phyloP scores from a whole-genome alignment of 2,329 filamentous ascomycete species.

The Fusarium domesticum region DNA sequence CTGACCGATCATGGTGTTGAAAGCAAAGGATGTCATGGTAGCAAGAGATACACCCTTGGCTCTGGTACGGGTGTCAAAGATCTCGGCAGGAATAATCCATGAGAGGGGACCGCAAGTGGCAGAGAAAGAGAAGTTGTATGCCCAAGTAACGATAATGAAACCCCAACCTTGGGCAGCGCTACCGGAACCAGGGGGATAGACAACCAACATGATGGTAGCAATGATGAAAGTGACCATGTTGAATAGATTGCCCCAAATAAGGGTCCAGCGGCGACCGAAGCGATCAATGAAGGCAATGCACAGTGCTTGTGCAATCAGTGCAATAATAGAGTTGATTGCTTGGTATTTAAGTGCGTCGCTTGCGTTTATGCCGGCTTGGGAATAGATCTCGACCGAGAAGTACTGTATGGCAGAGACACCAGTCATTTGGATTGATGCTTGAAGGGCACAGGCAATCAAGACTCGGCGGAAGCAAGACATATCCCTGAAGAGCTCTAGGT shows the following conservation, averaged over 20 bases:
- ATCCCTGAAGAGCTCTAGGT: conserved; percentile 61
- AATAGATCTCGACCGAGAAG: conserved; percentile 65
- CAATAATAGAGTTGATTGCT: conserved; percentile 68
- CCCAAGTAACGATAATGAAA: conserved; percentile 70
- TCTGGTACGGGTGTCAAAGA: conserved; percentile 72
- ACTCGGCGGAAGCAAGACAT: conserved; percentile 65
- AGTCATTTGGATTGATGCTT: conserved; percentile 72
- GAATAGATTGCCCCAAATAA: conserved; percentile 69
- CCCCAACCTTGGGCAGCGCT: conserved; percentile 57
- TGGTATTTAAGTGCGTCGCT: conserved; percentile 69
- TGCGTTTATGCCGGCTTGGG: conserved; percentile 63
- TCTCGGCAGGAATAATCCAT: conserved; percentile 62
- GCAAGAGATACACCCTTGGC: conserved; percentile 71
- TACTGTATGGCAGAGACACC: conserved; percentile 73
- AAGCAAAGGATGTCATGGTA: conserved; percentile 70
- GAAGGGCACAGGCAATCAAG: conserved; percentile 67
- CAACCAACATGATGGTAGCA: conserved; percentile 48
- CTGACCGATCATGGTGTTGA: conserved; percentile 69
- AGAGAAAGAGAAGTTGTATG: conserved; percentile 76
- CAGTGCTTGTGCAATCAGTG: conserved; percentile 62
- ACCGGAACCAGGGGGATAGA: conserved; percentile 53
- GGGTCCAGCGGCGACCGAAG: conserved; percentile 67
- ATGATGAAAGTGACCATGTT: conserved; percentile 73
- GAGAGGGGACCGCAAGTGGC: conserved; percentile 64
- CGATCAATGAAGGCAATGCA: conserved; percentile 68